Evolutionary conservation across 2,329 filamentous ascomycete species (phyloP).

Genomic region (Fusarium paranaense): DNA sequence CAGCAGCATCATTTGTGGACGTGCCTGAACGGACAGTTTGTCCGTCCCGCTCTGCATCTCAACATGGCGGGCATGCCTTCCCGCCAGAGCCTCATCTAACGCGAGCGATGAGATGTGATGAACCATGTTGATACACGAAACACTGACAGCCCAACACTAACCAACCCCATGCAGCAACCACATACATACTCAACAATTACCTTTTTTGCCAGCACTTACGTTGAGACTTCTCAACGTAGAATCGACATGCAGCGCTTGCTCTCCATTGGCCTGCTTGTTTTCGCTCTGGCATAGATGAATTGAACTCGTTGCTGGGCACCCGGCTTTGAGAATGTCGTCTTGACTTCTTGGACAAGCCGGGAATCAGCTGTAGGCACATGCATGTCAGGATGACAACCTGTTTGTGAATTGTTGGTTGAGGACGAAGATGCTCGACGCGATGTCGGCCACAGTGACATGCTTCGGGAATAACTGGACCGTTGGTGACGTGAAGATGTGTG

Average conservation of each 20-base stretch:
- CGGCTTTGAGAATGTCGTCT: conserved; percentile 66
- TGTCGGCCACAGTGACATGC: neutral
- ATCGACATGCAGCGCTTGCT: conserved; percentile 63
- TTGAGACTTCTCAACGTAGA: conserved; percentile 49
- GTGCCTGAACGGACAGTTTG: neutral
- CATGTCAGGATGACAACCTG: conserved; percentile 47
- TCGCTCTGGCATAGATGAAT: conserved; percentile 67
- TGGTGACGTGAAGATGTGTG: conserved; percentile 2
- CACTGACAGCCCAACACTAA: conserved; percentile 17
- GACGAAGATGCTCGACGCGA: neutral
- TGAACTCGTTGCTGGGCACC: conserved; percentile 68
- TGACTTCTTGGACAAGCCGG: conserved; percentile 64
- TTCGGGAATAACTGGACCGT: neutral
- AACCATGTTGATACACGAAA: neutral
- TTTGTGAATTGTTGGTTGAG: neutral
- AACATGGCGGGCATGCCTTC: neutral
- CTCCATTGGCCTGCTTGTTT: conserved; percentile 64
- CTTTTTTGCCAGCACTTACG: conserved; percentile 51
- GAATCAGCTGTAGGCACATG: conserved; percentile 72
- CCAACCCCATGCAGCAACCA: neutral
- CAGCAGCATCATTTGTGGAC: conserved; percentile 14
- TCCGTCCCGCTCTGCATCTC: neutral
- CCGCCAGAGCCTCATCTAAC: neutral
- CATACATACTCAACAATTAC: conserved; percentile 2
- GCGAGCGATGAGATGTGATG: neutral